Conservation (phyloP, 75 land plant genomes). For the Cryptomeria japonica region DNA sequence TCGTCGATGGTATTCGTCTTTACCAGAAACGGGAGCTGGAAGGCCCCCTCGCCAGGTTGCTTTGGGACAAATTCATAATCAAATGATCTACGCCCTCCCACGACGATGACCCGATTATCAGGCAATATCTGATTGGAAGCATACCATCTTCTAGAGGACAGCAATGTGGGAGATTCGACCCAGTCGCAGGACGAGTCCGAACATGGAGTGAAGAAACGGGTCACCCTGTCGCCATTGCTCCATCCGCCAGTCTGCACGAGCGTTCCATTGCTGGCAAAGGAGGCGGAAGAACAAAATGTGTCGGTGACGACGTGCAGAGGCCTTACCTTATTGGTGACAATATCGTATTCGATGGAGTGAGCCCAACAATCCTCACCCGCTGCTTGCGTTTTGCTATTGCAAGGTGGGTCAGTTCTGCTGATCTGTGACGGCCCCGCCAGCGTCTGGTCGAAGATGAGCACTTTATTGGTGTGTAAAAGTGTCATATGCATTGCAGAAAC, state of each 20-base stretch:
- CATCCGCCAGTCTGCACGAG: conserved; percentile 27
- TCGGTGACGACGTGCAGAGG: conserved; percentile 22
- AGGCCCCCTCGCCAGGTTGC: neutral
- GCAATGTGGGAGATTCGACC: conserved; percentile 35
- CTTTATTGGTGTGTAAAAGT: conserved; percentile 45
- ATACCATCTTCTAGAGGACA: conserved; percentile 51
- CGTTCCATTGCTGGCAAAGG: conserved; percentile 23
- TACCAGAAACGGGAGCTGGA: conserved; percentile 29
- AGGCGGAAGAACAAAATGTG: conserved; percentile 30
- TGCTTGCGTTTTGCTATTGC: conserved; percentile 9
- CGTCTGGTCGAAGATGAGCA: conserved; percentile 57
- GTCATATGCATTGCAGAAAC: conserved; percentile 73
- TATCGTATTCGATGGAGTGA: conserved; percentile 31
- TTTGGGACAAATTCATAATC: conserved; percentile 46
- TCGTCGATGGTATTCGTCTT: conserved; percentile 19
- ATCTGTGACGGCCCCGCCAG: conserved; percentile 39
- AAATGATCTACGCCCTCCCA: conserved; percentile 34
- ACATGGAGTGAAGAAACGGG: conserved; percentile 14
- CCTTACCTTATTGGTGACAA: conserved; percentile 14
- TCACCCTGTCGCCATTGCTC: conserved; percentile 11
- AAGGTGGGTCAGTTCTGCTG: neutral
- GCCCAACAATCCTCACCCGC: conserved; percentile 36
- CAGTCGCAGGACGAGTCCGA: conserved; percentile 22
- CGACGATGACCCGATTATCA: conserved; percentile 37
- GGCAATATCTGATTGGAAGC: conserved; percentile 40